A percentile compares a stretch with the other conserved stretches of the same genome.
phyloP scores from a whole-genome alignment of 768 basidiomycete species.

The Coprinopsis sp. region DNA sequence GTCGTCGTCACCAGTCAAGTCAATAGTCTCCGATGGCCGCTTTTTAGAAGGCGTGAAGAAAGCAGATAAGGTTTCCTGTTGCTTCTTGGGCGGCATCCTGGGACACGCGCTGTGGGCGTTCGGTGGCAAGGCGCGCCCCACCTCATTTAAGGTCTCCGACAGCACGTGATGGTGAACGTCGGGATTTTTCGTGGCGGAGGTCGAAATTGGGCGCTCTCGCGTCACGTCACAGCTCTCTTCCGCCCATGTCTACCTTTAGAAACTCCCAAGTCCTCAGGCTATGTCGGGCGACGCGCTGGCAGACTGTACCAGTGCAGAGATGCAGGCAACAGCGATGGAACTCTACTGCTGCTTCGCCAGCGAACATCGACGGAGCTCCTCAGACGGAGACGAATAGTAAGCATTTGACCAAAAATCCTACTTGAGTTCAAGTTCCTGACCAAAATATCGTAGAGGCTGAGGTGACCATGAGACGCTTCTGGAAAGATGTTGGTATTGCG shows the following conservation, averaged over 20 bases:
- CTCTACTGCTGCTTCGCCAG: constrained; percentile 17
- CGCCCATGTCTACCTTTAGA: constrained; percentile 1
- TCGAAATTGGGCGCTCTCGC: neutral
- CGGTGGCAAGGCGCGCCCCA: constrained; percentile 2
- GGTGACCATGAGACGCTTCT: constrained; percentile 83
- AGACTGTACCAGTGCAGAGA: neutral
- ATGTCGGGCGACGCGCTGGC: constrained; percentile 1
- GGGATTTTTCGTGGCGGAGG: neutral
- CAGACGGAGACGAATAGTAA: constrained; percentile 64
- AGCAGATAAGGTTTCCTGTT: constrained; percentile 36
- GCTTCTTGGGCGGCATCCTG: constrained; percentile 12
- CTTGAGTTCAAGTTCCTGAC: neutral
- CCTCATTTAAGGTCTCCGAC: neutral
- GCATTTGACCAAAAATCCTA: constrained; percentile 12
- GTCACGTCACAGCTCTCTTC: neutral
- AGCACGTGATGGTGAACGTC: constrained; percentile 21
- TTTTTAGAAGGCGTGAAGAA: constrained; percentile 33
- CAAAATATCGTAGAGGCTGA: constrained; percentile 57
- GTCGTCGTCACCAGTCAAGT: constrained; percentile 43
- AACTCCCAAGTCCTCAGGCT: neutral
- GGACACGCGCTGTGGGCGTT: neutral
- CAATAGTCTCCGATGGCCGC: constrained; percentile 38
- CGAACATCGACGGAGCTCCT: constrained; percentile 34
- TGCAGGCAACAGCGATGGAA: constrained; percentile 17
- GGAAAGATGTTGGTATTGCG: constrained; percentile 86